Conservation (phyloP, 495 filamentous ascomycete species). For the Lentithecium fluviatile region DNA sequence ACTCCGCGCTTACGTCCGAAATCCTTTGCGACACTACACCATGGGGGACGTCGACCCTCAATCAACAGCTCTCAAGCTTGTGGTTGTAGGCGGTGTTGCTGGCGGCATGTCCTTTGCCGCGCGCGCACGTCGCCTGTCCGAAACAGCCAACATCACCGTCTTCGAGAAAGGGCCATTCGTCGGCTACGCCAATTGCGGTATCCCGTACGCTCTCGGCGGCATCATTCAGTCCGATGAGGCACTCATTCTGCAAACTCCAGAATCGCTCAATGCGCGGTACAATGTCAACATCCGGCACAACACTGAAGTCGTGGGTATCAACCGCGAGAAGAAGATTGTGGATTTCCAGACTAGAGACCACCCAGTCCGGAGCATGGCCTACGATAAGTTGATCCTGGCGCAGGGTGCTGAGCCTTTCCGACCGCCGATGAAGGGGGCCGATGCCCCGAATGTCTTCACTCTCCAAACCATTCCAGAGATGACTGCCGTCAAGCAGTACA, state of each 20-base stretch:
- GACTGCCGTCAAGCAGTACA: constrained; percentile 23
- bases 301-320: constrained; percentile 31
- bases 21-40: not conserved
- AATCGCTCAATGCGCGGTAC: constrained; percentile 33
- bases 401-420: constrained; percentile 35
- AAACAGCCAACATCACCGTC: constrained; percentile 40
- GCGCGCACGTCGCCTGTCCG: constrained; percentile 39
- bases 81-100: constrained; percentile 41
- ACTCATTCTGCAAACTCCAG: constrained; percentile 38
- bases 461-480: constrained; percentile 40
- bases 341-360: constrained; percentile 7
- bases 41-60: not conserved
- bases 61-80: not conserved
- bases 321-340: constrained; percentile 12
- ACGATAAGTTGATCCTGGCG: constrained; percentile 39
- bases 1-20: not conserved
- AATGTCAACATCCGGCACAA: constrained; percentile 34
- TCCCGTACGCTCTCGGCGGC: constrained; percentile 41
- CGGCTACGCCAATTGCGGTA: constrained; percentile 43
- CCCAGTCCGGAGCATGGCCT: constrained; percentile 14
- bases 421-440: constrained; percentile 28
- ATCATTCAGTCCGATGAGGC: constrained; percentile 32
- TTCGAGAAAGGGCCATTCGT: constrained; percentile 42
- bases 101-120: constrained; percentile 43
- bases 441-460: constrained; percentile 35